These are phyloP conservation scores for Apiotrichum laibachii DNA, from an alignment of 1,284 basidiomycete genomes.

Conservation along the genomic window DNA sequence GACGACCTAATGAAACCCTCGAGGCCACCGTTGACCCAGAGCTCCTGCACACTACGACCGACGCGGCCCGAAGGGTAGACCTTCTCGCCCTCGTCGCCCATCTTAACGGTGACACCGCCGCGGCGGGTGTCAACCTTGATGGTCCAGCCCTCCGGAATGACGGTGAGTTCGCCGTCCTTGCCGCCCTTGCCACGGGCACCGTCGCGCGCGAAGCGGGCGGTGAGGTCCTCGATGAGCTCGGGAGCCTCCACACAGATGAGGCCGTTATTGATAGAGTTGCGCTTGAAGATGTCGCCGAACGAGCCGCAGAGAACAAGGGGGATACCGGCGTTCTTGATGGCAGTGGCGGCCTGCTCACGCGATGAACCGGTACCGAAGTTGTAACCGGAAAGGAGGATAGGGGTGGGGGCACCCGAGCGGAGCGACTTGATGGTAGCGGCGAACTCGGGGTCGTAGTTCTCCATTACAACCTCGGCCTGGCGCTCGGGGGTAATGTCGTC, in stretches of 20 bases:
- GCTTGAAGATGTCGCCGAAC: conserved; percentile 99
- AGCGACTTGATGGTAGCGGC: conserved; percentile 69
- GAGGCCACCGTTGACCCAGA: conserved; percentile 59
- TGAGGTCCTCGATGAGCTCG: conserved; percentile 81
- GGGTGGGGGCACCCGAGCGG: conserved; percentile 43
- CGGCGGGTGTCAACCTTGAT: conserved; percentile 68
- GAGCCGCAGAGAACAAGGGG: conserved; percentile 92
- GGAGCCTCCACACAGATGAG: conserved; percentile 92
- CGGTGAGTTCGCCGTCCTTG: conserved; percentile 72
- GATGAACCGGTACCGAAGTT: conserved; percentile 99
- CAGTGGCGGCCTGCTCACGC: conserved; percentile 97
- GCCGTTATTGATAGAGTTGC: conserved; percentile 98
- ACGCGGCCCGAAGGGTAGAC: conserved; percentile 70
- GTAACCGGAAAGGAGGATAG: conserved; percentile 86
- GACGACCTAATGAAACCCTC: conserved; percentile 57
- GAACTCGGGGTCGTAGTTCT: conserved; percentile 94
- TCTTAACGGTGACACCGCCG: conserved; percentile 62
- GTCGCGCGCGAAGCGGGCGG: conserved; percentile 66
- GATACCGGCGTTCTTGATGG: conserved; percentile 88
- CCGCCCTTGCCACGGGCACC: conserved; percentile 74
- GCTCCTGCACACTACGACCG: conserved; percentile 86
- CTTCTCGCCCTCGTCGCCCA: conserved; percentile 55
- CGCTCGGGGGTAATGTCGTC: conserved; percentile 95
- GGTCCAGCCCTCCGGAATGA: conserved; percentile 62
- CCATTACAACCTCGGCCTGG: conserved; percentile 92